Base-by-base conservation (phyloP, 2,329 filamentous ascomycete species). In the Stagonosporopsis vannaccii region DNA sequence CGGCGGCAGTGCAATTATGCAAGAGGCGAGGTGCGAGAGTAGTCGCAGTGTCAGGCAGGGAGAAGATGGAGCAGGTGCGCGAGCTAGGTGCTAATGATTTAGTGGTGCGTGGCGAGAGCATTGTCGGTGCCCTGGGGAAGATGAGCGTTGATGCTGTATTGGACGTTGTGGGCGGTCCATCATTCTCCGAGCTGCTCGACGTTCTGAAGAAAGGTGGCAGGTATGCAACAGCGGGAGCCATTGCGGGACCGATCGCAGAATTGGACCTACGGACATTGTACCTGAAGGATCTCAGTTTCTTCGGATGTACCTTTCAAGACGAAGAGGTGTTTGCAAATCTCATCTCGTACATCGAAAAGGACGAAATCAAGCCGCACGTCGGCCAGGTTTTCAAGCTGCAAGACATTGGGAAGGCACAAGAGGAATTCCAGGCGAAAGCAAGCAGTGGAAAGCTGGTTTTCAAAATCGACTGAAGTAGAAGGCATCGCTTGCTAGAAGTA, bases 221-320 rank as follows among this genome's bases (percentile, higher is more conserved):
- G 42, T 61, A 56, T 50, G 55, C 58, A 7, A 40, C 46, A 6
- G 55, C 51, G 39, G 58, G 58, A 4, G 55, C 58, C 4, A 61
- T 61, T n/a, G 55, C 55, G 6, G 55, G 51, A 4, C 55, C 58
- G 17, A 51, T 58, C 8, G 55, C 56, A 4, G 58, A 61, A 17
- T 33, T 58, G 6, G 55, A 61, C 50, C 30, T 61, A 5, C 36
- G 58, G 4, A 61, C 51, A 9, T 19, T 61, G 11, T 61, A 58
- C 28, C 23, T 58, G 6, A 61, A 61, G 40, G 51, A 61, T 42
- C 17, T 61, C 8, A 58, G 58, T 35, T 61, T 61, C 40, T 56
- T 58, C 23, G 58, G 58, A 3, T 61, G 58, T 22, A 58, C 58
- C 25, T 58, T 58, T 13, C 58, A 58, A 37, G 55, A 61, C 12